Conservation (phyloP, 441 rosid genomes). For the Raphanus hybrid region DNA sequence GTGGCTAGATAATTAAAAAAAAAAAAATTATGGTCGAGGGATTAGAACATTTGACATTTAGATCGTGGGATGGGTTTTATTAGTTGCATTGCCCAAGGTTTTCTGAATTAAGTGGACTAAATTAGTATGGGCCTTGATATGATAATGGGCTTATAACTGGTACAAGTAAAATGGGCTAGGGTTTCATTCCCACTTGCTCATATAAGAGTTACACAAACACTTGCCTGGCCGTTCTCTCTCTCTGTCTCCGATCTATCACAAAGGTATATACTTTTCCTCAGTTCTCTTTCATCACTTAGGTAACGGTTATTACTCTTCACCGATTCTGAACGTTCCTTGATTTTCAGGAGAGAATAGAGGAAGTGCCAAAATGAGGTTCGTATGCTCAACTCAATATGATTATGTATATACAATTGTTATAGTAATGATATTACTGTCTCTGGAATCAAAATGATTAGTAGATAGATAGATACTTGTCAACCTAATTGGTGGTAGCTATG, state of each 20-base stretch:
- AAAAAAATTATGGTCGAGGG: too few relatives aligned
- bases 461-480: neutral
- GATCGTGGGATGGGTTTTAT: too few relatives aligned
- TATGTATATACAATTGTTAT: neutral
- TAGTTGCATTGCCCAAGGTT: neutral
- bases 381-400: neutral
- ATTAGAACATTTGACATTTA: too few relatives aligned
- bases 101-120: neutral
- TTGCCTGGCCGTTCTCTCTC: constrained; percentile 8
- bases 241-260: constrained; percentile 19
- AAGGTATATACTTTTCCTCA: constrained; percentile 17
- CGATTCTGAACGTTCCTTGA: neutral
- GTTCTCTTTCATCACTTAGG: neutral
- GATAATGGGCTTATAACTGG: neutral
- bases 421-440: neutral
- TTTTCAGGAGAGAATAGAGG: constrained; percentile 29
- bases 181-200: neutral
- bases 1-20: too few relatives aligned
- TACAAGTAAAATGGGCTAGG: neutral
- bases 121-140: neutral
- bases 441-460: neutral
- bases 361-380: constrained; percentile 41
- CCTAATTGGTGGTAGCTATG: neutral
- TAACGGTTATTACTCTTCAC: neutral
- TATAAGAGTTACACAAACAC: constrained; percentile 8